Conservation (phyloP, 2,329 filamentous ascomycete species). For the Alternaria triticina region DNA sequence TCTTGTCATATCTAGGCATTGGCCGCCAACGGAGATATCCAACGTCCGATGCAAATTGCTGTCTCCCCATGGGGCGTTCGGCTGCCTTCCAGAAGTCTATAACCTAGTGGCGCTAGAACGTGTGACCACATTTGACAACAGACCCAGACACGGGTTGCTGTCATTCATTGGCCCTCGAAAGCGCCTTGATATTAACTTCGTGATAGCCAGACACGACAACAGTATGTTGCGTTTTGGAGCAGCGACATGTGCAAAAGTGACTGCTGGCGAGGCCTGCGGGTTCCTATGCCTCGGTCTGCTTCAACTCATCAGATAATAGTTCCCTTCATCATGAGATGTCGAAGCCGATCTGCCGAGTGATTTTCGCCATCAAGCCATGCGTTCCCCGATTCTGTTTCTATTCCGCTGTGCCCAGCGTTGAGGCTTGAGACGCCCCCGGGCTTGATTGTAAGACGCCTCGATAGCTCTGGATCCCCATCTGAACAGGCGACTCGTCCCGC, state of each 20-base stretch:
- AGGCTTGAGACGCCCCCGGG: conserved; percentile 5
- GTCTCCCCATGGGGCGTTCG: conserved; percentile 18
- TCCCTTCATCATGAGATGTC: neutral
- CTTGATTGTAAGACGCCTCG: neutral
- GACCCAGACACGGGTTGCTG: neutral
- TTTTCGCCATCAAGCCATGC: neutral
- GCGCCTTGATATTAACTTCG: neutral
- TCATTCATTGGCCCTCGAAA: conserved; percentile 3
- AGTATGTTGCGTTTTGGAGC: neutral
- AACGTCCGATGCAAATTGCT: conserved; percentile 21
- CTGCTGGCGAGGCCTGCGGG: neutral
- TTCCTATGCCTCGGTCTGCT: neutral
- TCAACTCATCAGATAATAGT: neutral
- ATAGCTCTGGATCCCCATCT: neutral
- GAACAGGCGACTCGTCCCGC: conserved; percentile 18
- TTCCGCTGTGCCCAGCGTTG: neutral
- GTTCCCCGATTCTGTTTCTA: neutral
- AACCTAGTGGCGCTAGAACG: conserved; percentile 11
- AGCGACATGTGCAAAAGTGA: neutral
- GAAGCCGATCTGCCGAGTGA: neutral
- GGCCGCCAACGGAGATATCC: conserved; percentile 14
- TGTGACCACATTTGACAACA: conserved; percentile 12
- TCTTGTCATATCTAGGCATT: conserved; percentile 4
- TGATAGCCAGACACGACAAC: neutral
- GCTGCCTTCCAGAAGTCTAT: conserved; percentile 18